phyloP scores from a whole-genome alignment of 1,284 basidiomycete genomes.

The Paramarasmius palmivorus region DNA sequence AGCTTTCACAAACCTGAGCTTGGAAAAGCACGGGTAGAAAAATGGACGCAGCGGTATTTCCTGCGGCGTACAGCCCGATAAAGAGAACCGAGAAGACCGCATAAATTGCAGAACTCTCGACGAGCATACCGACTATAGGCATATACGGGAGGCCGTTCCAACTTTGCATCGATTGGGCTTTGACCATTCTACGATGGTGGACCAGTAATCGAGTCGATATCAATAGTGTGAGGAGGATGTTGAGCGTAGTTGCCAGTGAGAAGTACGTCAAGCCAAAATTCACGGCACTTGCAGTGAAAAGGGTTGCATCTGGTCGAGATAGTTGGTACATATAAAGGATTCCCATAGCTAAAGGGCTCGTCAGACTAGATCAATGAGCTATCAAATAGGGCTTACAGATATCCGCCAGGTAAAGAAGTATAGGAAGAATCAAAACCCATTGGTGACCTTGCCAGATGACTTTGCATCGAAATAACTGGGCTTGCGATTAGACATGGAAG shows the following conservation, averaged over 20 bases:
- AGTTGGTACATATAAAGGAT: slow-evolving; percentile 22
- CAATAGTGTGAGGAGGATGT: slow-evolving; percentile 37
- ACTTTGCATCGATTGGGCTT: too few species aligned
- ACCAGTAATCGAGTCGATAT: slow-evolving; percentile 35
- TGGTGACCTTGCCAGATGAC: slow-evolving; percentile 22
- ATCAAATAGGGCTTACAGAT: too few species aligned
- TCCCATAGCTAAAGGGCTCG: slow-evolving; percentile 21
- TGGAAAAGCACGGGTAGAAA: slow-evolving; percentile 25
- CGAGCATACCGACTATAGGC: slow-evolving; percentile 29
- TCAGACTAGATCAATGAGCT: too few species aligned
- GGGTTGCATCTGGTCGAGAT: slow-evolving; percentile 17
- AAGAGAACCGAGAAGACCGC: slow-evolving; percentile 28
- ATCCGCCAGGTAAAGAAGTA: slow-evolving; percentile 16
- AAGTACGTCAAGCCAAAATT: slow-evolving; percentile 28
- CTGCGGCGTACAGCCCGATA: slow-evolving; percentile 27
- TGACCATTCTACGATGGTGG: slow-evolving; percentile 26
- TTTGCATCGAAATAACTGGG: slow-evolving; percentile 26
- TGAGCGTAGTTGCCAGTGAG: too few species aligned
- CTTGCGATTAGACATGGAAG: background rate
- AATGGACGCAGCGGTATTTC: slow-evolving; percentile 21
- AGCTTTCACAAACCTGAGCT: slow-evolving; percentile 16
- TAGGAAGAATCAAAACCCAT: slow-evolving; percentile 22
- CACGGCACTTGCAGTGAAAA: slow-evolving; percentile 21
- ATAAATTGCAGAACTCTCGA: slow-evolving; percentile 32
- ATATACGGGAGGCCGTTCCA: slow-evolving; percentile 28